Evolutionary conservation across 768 basidiomycete genomes (phyloP).

Genomic region (Russula dissimulans): DNA sequence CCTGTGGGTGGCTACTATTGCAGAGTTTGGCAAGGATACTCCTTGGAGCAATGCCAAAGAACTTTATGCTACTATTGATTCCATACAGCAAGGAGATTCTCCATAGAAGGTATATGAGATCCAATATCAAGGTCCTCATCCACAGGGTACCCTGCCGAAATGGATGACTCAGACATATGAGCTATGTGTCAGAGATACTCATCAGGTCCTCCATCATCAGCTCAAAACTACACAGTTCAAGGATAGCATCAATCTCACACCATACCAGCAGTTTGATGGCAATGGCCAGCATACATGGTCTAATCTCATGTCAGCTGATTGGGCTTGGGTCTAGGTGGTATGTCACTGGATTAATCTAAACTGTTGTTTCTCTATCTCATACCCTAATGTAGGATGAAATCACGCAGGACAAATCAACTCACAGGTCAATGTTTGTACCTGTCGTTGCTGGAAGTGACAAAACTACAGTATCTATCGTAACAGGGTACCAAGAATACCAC

Average conservation of each 20-base stretch:
- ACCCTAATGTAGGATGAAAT: not conserved
- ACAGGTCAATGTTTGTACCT: not conserved
- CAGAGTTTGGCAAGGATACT: too few species aligned
- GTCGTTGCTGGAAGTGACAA: not conserved
- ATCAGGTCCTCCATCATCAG: not conserved
- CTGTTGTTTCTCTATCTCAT: not conserved
- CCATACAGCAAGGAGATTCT: not conserved
- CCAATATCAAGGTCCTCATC: not conserved
- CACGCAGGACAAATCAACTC: not conserved
- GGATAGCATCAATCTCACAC: not conserved
- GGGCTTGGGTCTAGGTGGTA: not conserved
- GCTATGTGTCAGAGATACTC: not conserved
- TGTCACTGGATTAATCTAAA: too few species aligned
- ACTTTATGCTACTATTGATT: not conserved
- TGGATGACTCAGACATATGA: not conserved
- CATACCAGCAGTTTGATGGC: not conserved
- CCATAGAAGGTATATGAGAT: not conserved
- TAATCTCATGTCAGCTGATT: not conserved
- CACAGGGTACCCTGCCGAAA: not conserved
- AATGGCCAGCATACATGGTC: not conserved
- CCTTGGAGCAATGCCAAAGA: not conserved
- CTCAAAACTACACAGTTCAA: not conserved
- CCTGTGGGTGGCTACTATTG: not conserved
- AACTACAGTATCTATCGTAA: not conserved
- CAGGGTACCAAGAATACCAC: not conserved